These are phyloP conservation scores for Suillus subaureus DNA, from an alignment of 768 basidiomycete genomes.

Conservation along the genomic window DNA sequence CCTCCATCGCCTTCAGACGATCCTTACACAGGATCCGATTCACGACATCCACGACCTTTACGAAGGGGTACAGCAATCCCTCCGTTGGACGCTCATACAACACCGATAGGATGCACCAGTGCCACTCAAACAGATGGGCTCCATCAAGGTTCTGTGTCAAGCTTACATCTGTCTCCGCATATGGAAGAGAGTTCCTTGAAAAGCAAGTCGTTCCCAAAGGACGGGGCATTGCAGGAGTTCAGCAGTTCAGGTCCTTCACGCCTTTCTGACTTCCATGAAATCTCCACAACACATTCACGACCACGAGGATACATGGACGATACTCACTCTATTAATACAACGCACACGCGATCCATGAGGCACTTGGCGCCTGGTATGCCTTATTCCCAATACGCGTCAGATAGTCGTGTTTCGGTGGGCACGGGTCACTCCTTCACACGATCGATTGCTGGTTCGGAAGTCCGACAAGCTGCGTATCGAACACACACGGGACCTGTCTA, in stretches of 20 bases:
- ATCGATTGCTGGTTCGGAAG: not conserved
- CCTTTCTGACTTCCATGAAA: not conserved
- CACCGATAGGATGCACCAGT: not conserved
- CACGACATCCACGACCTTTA: not conserved
- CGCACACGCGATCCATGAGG: not conserved
- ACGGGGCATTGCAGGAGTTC: not conserved
- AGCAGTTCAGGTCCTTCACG: not conserved
- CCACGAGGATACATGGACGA: not conserved
- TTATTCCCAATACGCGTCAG: not conserved
- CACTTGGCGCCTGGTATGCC: not conserved
- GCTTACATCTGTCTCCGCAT: not conserved
- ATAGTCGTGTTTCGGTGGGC: not conserved
- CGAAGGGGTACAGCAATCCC: conserved; percentile 2
- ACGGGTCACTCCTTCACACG: not conserved
- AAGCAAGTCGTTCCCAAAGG: not conserved
- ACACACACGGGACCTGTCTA: not conserved
- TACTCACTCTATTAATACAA: not conserved
- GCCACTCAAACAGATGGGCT: not conserved
- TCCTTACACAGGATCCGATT: conserved; percentile 1
- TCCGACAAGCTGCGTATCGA: conserved; percentile 2
- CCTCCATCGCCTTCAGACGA: conserved; percentile 9
- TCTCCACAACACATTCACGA: not conserved
- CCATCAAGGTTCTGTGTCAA: not conserved
- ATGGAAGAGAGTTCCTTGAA: not conserved
- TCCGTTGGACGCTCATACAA: not conserved